Evolutionary conservation across 805 yeast genomes (phyloP).

Genomic region (Lipomyces yamanashiensis): DNA sequence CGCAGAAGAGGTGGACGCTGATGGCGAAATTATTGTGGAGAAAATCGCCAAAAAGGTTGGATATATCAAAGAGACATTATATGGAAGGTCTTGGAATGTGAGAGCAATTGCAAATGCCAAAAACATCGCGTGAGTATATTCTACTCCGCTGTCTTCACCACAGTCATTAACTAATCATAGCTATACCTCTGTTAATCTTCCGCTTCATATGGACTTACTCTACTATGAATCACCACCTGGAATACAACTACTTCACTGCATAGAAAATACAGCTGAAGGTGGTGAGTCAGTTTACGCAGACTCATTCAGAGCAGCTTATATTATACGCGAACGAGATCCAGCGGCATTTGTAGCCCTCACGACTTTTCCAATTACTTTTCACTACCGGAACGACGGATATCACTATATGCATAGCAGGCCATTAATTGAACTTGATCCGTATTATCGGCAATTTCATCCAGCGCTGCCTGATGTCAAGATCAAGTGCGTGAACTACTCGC

Average conservation of each 20-base stretch:
- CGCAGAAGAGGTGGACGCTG: constrained; percentile 44
- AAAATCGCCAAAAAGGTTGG: constrained; percentile 62
- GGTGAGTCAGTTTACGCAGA: constrained; percentile 76
- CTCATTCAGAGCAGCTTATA: constrained; percentile 65
- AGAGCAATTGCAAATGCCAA: constrained; percentile 57
- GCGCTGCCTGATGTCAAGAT: constrained; percentile 45
- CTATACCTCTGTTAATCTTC: constrained; percentile 64
- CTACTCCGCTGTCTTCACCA: not conserved
- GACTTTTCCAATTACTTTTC: constrained; percentile 68
- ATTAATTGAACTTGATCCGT: constrained; percentile 60
- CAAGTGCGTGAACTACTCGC: constrained; percentile 71
- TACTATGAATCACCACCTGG: constrained; percentile 86
- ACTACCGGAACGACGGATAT: constrained; percentile 65
- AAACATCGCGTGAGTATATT: constrained; percentile 57
- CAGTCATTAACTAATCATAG: not conserved
- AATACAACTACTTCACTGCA: constrained; percentile 66
- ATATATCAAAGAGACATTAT: constrained; percentile 70
- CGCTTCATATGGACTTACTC: constrained; percentile 76
- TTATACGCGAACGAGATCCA: constrained; percentile 61
- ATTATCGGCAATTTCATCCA: constrained; percentile 33
- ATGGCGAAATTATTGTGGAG: constrained; percentile 47
- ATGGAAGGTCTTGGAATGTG: constrained; percentile 74
- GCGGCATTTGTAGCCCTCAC: constrained; percentile 66
- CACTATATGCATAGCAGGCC: constrained; percentile 67
- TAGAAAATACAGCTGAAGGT: constrained; percentile 54